A percentile compares a stretch with the other conserved stretches of the same genome.
phyloP scores from a whole-genome alignment of 202 grass and related monocot species.

The Alloteropsis angusta region DNA sequence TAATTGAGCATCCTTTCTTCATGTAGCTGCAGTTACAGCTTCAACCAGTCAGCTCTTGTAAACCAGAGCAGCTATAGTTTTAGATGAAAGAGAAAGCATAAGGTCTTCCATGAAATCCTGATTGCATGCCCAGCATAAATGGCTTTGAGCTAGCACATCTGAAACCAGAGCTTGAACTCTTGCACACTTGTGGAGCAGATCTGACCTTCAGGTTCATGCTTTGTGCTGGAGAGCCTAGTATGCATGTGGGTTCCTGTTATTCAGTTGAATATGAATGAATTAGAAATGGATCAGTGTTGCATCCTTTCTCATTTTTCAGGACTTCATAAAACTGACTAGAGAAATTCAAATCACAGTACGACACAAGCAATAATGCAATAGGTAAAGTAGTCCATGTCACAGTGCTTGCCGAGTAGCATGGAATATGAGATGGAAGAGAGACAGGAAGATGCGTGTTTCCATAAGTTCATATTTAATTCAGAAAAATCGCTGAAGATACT shows the following conservation, averaged over 20 bases:
- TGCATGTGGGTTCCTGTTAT: conserved; percentile 47
- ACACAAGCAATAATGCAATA: background rate
- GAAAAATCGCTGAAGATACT: conserved; percentile 5
- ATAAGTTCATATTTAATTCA: background rate
- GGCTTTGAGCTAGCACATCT: conserved; percentile 29
- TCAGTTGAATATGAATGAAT: conserved; percentile 4
- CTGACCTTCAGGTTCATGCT: conserved; percentile 30
- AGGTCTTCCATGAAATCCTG: conserved; percentile 25
- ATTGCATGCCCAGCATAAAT: conserved; percentile 24
- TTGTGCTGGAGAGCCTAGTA: conserved; percentile 29
- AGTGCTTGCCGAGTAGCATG: background rate
- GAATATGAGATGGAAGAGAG: background rate
- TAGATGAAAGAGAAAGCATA: conserved; percentile 24
- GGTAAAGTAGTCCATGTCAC: background rate
- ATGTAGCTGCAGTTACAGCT: background rate
- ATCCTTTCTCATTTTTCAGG: background rate
- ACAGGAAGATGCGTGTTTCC: background rate
- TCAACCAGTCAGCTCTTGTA: background rate
- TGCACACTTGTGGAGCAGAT: conserved; percentile 36
- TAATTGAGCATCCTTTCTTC: conserved; percentile 18
- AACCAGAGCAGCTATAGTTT: conserved; percentile 11
- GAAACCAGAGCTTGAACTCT: conserved; percentile 23
- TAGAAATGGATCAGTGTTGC: conserved; percentile 6
- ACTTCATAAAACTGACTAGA: background rate
- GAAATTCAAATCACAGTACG: background rate